Conservation (phyloP, 331 rosid genomes). For the Erythrophleum ivorense region DNA sequence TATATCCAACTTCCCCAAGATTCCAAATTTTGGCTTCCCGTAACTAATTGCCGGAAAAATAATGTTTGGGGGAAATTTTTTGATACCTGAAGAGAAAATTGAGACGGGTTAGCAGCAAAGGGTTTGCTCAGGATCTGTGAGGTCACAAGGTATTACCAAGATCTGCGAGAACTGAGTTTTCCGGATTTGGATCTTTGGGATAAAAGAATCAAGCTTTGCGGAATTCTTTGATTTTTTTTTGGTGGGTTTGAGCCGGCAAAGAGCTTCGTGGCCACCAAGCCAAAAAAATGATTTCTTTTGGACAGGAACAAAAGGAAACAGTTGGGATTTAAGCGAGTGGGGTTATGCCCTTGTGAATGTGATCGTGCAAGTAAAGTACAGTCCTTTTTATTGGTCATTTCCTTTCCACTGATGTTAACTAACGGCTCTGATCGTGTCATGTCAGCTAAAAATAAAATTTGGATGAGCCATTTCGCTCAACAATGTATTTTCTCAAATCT, state of each 20-base stretch:
- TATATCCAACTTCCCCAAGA: not conserved
- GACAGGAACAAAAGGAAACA: not conserved
- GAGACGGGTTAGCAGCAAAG: not conserved
- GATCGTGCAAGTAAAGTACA: not conserved
- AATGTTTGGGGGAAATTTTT: not conserved
- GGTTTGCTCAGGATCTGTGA: constrained; percentile 7
- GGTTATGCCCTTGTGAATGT: not conserved
- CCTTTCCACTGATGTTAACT: not conserved
- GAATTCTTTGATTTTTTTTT: not conserved
- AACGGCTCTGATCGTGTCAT: constrained; percentile 38
- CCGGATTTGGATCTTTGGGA: not conserved
- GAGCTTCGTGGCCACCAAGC: not conserved
- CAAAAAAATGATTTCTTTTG: not conserved
- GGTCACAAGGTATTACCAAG: constrained; percentile 1
- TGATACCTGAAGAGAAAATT: not conserved
- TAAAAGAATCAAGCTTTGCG: not conserved
- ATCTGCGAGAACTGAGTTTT: constrained; percentile 4
- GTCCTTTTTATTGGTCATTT: not conserved
- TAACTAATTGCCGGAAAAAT: not conserved
- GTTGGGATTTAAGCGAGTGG: constrained; percentile 16
- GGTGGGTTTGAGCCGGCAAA: not conserved
- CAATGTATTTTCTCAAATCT: not conserved
- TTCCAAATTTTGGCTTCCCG: not conserved
- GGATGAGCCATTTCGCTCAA: not conserved
- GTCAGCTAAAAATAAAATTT: not conserved